phyloP scores from a whole-genome alignment of 768 basidiomycete species.

The Termitomyces sp. region DNA sequence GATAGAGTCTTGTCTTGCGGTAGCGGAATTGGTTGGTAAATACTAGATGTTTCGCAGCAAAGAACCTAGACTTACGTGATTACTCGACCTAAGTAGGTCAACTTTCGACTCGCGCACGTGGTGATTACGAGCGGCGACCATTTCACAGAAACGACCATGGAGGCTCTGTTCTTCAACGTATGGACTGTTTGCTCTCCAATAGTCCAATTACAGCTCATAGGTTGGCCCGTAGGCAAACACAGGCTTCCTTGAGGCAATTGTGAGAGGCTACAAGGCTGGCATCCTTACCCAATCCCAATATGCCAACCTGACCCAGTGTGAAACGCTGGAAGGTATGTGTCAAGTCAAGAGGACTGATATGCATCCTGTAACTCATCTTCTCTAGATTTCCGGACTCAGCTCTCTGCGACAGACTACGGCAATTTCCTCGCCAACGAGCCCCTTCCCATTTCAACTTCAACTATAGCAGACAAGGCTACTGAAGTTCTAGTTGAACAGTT shows the following conservation, averaged over 20 bases:
- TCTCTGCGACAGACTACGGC: conserved; percentile 96
- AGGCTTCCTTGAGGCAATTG: conserved; percentile 78
- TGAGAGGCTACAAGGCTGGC: conserved; percentile 91
- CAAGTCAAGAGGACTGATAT: background rate
- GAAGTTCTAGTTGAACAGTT: conserved; percentile 96
- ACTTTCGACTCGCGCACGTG: background rate
- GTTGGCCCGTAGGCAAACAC: conserved; percentile 44
- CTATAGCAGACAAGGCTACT: conserved; percentile 95
- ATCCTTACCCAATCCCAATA: conserved; percentile 89
- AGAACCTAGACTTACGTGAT: background rate
- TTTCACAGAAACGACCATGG: conserved; percentile 43
- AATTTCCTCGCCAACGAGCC: conserved; percentile 98
- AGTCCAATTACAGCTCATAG: conserved; percentile 3
- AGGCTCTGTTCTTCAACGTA: conserved; percentile 89
- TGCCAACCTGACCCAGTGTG: conserved; percentile 92
- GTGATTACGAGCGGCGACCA: background rate
- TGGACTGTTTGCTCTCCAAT: conserved; percentile 5
- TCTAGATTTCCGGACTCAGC: conserved; percentile 89
- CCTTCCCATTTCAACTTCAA: conserved; percentile 86
- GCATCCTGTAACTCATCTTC: background rate
- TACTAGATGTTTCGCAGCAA: too few relatives aligned
- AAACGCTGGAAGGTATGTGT: conserved; percentile 83
- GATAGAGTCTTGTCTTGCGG: too few relatives aligned
- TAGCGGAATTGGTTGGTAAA: too few relatives aligned
- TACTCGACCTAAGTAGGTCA: background rate